Base-by-base conservation (phyloP, 2,329 filamentous ascomycete genomes). In the Cordyceps fumosorosea region DNA sequence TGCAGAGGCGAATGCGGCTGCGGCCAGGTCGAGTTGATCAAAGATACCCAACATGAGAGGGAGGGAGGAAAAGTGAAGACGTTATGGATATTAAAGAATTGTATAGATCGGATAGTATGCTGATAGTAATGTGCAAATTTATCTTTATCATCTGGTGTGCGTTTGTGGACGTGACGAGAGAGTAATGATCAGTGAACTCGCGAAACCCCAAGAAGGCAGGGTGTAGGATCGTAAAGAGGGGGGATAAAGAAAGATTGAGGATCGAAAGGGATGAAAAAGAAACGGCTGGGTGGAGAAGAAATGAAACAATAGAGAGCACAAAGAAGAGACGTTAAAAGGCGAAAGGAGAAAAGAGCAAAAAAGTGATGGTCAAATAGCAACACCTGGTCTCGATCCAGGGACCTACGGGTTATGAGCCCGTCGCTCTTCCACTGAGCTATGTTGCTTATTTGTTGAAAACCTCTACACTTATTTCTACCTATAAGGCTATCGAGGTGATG, bases 331-430 rank as follows among this genome's bases (percentile, higher is more conserved):
- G 22, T 14, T 3, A 8, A 10, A 26, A 10, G 22, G 24, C 8
- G 14, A 48, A 11, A 26, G 3, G 14, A 48, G 11, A 48, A 48
- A 26, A 22, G 11, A 11, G 5, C 11, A 24, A 57, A 45, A 52
- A 44, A 53, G 34, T 45, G 34, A 42, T n/a, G 34, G 5, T 44
- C 37, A 45, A 53, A 54, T 62, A 62, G 61, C 61, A 62, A 62
- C 61, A 62, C 61, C 61, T 62, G 48, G 61, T 59, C 61, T 62
- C 55, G 61, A 62, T 62, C 61, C 61, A 62, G 61, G 61, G 61
- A 26, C 59, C 59, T 62, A 51, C 59, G 59, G 52, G 59, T 62
- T 62, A 62, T 62, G 59, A 56, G 59, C 59, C 59, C 59, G 59
- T 51, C 59, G 59, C 59, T 62, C 61, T 62, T 62, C 61, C 61